Conservation (phyloP, 129 eudicot genomes). For the Calendula officinalis region DNA sequence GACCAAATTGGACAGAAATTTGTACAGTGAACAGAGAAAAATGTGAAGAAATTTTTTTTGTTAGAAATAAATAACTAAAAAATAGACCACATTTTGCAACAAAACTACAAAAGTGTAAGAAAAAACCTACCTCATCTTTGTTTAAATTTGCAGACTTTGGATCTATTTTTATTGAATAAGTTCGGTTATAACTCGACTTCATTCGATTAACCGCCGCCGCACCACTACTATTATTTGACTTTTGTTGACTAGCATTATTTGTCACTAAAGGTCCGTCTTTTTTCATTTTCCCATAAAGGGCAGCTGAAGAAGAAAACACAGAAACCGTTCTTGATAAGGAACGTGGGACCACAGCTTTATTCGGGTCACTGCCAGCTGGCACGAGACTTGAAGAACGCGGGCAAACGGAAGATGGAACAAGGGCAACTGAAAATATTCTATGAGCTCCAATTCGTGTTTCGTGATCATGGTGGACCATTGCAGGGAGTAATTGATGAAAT, state of each 20-base stretch:
- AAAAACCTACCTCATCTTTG: conserved; percentile 57
- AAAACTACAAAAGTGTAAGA: conserved; percentile 4
- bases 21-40: too few relatives aligned
- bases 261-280: conserved; percentile 45
- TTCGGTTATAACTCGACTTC: conserved; percentile 75
- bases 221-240: conserved; percentile 38
- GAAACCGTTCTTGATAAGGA: conserved; percentile 94
- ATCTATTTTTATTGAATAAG: conserved; percentile 46
- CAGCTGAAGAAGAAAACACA: conserved; percentile 97
- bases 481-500: conserved; percentile 90
- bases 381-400: conserved; percentile 44
- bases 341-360: conserved; percentile 52
- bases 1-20: too few relatives aligned
- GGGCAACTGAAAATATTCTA: conserved; percentile 89
- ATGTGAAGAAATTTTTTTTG: neutral
- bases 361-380: conserved; percentile 30
- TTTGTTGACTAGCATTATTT: conserved; percentile 38
- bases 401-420: conserved; percentile 87
- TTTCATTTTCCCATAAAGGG: conserved; percentile 79
- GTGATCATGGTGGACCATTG: conserved; percentile 88
- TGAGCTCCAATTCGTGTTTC: conserved; percentile 94
- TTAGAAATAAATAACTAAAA: neutral
- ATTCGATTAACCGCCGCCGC: conserved; percentile 49
- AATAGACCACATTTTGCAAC: neutral
- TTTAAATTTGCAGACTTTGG: conserved; percentile 34